Evolutionary conservation across 306 rosid genomes (phyloP), one percentile per base, ranked within the genome.

Genomic region (Vachellia collinsii): DNA sequence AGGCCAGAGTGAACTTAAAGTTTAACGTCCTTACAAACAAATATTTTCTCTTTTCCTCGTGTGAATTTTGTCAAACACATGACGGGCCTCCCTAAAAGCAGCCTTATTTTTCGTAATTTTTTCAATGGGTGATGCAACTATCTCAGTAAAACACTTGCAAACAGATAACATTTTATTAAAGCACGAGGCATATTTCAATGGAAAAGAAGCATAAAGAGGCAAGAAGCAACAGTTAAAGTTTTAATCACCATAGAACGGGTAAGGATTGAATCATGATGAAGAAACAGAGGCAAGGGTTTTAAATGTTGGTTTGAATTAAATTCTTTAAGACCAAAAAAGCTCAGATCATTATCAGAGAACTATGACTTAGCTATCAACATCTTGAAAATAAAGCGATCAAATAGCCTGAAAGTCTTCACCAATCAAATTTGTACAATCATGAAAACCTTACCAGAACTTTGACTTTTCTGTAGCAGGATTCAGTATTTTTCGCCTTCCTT

Each of bases 21-120:
- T 12, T 61, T 25, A 23, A 20, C 48, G 12, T 44, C 39, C 66
- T 8, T 11, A 11, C 4, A 61, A 4, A 23, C 38, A 61, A 23
- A 61, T 23, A 11, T 25, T 25, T 11, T 25, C 7, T 13, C 66
- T 22, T 51, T 42, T 37, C 70, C 70, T 77, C 90, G 86, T 90
- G 93, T 86, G 87, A 88, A 78, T 76, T 69, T 42, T 59, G 84
- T 82, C 84, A 70, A 83, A 81, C 81, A 82, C 78, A 76, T 36
- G 44, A 70, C n/a, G n/a, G 22, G 56, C 84, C 50, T 41, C 76
- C 68, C n/a, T 6, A 36, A 64, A 66, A 61, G 39, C 34, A 3
- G 63, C 22, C 36, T 69, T 38, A 76, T 42, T n/a, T 29, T 67
- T 80, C 17, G 47, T 82, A 54, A 23, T 68, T 78, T 78, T 79